Conservation (phyloP, 108 stramenopile genomes). For the Cylindrotheca fusiformis region DNA sequence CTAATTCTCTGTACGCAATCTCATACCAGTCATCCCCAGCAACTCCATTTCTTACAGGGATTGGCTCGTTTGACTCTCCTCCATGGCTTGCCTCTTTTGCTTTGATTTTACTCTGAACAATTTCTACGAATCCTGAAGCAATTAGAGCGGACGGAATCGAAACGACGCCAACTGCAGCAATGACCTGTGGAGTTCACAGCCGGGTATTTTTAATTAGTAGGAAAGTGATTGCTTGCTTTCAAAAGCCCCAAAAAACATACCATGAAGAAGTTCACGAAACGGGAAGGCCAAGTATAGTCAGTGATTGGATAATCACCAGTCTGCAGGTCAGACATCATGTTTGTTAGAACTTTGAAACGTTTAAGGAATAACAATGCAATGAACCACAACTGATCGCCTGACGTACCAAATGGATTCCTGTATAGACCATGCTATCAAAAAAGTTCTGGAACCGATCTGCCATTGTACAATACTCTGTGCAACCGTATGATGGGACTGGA, state of each 20-base stretch:
- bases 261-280: constrained; percentile 70
- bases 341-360: background rate
- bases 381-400: constrained; percentile 20
- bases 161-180: constrained; percentile 88
- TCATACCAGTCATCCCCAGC: constrained; percentile 88
- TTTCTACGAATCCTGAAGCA: constrained; percentile 84
- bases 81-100: constrained; percentile 9
- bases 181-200: constrained; percentile 23
- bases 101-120: constrained; percentile 77
- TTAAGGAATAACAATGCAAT: background rate
- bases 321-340: constrained; percentile 6
- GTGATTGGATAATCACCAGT: constrained; percentile 67
- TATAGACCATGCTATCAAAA: constrained; percentile 67
- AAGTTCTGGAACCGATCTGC: constrained; percentile 60
- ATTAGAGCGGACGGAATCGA: constrained; percentile 87
- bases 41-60: constrained; percentile 14
- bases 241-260: constrained; percentile 10
- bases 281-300: constrained; percentile 60
- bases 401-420: constrained; percentile 62
- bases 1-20: constrained; percentile 43
- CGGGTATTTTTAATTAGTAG: too few relatives aligned
- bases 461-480: constrained; percentile 66
- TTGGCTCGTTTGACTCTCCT: background rate
- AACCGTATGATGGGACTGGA: constrained; percentile 71
- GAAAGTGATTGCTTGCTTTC: too few relatives aligned